phyloP scores from a whole-genome alignment of 805 yeast species.

The Lipomyces anomalus region DNA sequence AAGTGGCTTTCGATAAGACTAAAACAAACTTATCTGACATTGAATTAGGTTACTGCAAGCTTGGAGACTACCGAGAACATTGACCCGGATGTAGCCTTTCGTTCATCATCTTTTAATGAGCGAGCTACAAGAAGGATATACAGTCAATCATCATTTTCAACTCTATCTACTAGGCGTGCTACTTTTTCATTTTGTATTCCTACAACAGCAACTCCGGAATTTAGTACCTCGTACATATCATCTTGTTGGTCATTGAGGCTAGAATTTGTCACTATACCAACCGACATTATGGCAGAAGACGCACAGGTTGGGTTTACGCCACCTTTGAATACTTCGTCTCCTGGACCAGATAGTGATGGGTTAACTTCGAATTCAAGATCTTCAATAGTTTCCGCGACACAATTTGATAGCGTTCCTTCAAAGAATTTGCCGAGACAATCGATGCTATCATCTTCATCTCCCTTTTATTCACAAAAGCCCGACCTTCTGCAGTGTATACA shows the following conservation, averaged over 20 bases:
- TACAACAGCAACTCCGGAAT: constrained; percentile 34
- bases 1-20: no score
- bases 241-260: constrained; percentile 32
- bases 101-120: constrained; percentile 24
- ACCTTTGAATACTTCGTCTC: constrained; percentile 1
- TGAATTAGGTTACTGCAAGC: constrained; percentile 38
- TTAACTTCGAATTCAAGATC: no score
- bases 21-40: no score
- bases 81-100: constrained; percentile 27
- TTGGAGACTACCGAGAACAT: constrained; percentile 37
- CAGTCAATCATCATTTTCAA: constrained; percentile 25
- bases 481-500: constrained; percentile 35
- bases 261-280: constrained; percentile 29
- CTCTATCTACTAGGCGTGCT: constrained; percentile 24
- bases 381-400: no score
- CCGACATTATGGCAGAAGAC: constrained; percentile 1
- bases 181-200: constrained; percentile 33
- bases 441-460: background rate
- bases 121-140: constrained; percentile 28
- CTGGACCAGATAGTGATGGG: background rate
- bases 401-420: background rate
- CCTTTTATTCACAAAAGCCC: constrained; percentile 3
- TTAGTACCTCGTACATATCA: constrained; percentile 30
- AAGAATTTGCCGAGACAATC: background rate
- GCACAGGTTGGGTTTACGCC: background rate